Conservation (phyloP, 495 filamentous ascomycete genomes). For the Penicillium robsamsonii region DNA sequence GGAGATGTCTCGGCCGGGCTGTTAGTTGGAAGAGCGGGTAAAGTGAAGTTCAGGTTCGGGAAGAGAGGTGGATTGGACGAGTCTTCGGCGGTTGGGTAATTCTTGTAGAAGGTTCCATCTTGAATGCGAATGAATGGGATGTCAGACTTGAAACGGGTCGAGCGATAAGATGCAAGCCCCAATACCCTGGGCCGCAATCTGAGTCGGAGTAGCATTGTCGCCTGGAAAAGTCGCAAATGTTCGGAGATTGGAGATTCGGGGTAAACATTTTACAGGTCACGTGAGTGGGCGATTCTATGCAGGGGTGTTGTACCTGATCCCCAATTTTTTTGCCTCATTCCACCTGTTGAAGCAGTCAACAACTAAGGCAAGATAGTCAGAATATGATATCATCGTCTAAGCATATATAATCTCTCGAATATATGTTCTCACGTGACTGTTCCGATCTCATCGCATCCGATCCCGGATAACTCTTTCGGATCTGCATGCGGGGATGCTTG, state of each 20-base stretch:
- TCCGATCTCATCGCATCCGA: constrained; percentile 30
- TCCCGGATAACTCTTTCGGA: constrained; percentile 19
- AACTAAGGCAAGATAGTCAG: neutral
- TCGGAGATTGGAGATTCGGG: constrained; percentile 9
- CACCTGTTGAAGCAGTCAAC: neutral
- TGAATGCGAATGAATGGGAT: constrained; percentile 68
- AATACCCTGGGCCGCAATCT: constrained; percentile 13
- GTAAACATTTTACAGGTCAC: neutral
- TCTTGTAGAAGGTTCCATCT: constrained; percentile 77
- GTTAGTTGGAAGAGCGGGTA: constrained; percentile 50
- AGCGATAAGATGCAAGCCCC: constrained; percentile 2
- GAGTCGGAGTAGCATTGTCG: constrained; percentile 20
- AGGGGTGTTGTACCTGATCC: neutral
- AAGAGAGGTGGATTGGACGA: constrained; percentile 60
- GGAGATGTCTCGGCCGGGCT: constrained; percentile 5
- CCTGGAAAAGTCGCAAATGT: neutral
- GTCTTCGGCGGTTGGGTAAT: constrained; percentile 59
- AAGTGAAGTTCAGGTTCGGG: constrained; percentile 59
- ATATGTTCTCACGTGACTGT: constrained; percentile 11
- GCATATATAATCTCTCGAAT: neutral
- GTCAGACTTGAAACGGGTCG: constrained; percentile 15
- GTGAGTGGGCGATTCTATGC: neutral
- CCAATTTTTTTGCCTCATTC: neutral
- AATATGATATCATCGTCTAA: neutral
- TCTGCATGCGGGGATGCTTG: constrained; percentile 17